A percentile compares a stretch with the other conserved stretches of the same genome.
Conservation (phyloP, 305 asterid species). For the Petunia hybrid region DNA sequence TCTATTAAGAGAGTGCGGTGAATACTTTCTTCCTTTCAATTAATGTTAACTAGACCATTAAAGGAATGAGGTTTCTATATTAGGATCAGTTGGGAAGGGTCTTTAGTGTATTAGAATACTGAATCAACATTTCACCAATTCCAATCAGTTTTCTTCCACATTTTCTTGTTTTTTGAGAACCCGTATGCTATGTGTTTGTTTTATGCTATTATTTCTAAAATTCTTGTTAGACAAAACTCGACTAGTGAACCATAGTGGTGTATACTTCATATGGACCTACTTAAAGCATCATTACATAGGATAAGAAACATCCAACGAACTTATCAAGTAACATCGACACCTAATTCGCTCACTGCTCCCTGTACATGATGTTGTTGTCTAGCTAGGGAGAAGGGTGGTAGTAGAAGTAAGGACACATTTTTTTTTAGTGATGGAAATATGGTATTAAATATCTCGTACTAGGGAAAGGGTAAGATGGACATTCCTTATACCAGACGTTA, state of each 20-base stretch:
- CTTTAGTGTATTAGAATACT: too few relatives aligned
- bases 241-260: not conserved
- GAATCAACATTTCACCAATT: too few relatives aligned
- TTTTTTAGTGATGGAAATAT: not conserved
- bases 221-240: not conserved
- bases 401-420: not conserved
- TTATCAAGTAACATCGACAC: not conserved
- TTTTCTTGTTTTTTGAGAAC: not conserved
- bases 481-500: not conserved
- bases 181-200: not conserved
- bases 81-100: too few relatives aligned
- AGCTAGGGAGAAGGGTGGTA: conserved; percentile 9
- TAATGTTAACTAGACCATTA: too few relatives aligned
- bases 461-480: not conserved
- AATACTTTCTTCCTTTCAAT: too few relatives aligned
- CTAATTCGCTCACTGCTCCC: not conserved
- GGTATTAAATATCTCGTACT: not conserved
- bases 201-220: not conserved
- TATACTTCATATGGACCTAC: not conserved
- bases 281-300: not conserved
- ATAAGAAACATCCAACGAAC: not conserved
- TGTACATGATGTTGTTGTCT: not conserved
- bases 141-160: too few relatives aligned
- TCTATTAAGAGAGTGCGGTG: too few relatives aligned
- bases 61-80: too few relatives aligned